phyloP scores from a whole-genome alignment of 495 filamentous ascomycete species.

The Annulohypoxylon maeteangense region DNA sequence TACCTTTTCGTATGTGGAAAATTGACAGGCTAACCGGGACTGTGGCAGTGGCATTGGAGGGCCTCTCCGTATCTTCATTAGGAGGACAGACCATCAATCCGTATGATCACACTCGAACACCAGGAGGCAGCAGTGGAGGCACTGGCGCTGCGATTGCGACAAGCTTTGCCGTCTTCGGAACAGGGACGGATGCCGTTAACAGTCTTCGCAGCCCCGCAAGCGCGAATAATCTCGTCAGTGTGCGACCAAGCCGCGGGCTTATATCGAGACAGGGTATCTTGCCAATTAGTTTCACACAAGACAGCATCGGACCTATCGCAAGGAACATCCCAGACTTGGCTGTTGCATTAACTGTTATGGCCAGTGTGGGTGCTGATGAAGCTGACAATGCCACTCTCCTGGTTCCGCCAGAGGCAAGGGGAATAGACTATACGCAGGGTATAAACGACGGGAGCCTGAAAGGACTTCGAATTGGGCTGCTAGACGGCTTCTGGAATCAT shows the following conservation, averaged over 20 bases:
- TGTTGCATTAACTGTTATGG: constrained; percentile 67
- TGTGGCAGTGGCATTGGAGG: constrained; percentile 65
- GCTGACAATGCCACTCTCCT: constrained; percentile 57
- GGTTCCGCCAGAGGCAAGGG: constrained; percentile 47
- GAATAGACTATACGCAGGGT: constrained; percentile 55
- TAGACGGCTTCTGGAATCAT: constrained; percentile 63
- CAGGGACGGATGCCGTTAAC: constrained; percentile 73
- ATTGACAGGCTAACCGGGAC: constrained; percentile 12
- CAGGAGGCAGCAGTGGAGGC: constrained; percentile 72
- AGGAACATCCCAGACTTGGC: constrained; percentile 64
- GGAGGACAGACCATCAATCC: constrained; percentile 73
- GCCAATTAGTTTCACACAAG: constrained; percentile 71
- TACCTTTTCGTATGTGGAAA: neutral
- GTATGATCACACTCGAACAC: constrained; percentile 68
- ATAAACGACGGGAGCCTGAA: constrained; percentile 52
- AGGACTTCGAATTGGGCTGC: constrained; percentile 57
- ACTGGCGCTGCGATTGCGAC: constrained; percentile 70
- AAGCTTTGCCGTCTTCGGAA: constrained; percentile 65
- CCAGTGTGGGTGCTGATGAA: constrained; percentile 57
- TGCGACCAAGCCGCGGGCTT: constrained; percentile 68
- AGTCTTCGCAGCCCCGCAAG: constrained; percentile 69
- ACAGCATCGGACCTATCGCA: constrained; percentile 69
- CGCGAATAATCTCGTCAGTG: constrained; percentile 70
- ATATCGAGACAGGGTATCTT: constrained; percentile 65
- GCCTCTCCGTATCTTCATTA: constrained; percentile 66